Percentiles rank a stretch among this genome's conserved stretches.
phyloP scores from a whole-genome alignment of 495 filamentous ascomycete species.

The Daldinia bambusicola region DNA sequence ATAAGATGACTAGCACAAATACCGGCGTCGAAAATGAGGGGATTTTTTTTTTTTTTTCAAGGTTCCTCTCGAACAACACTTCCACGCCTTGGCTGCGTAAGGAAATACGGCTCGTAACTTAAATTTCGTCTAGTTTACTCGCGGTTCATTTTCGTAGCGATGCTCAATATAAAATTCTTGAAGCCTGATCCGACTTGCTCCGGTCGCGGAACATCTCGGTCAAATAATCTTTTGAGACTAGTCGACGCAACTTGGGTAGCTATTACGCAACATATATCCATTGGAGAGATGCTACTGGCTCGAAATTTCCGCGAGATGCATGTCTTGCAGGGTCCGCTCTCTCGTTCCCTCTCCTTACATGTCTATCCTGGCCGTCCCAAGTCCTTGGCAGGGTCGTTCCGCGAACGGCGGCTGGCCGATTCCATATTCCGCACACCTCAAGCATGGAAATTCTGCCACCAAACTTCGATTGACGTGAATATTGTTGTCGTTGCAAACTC shows the following conservation, averaged over 20 bases:
- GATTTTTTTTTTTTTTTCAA: background rate
- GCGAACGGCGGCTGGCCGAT: slow-evolving; percentile 29
- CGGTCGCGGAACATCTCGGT: slow-evolving; percentile 34
- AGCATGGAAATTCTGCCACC: slow-evolving; percentile 10
- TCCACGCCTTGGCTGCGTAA: background rate
- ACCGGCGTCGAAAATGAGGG: background rate
- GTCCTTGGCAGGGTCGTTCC: slow-evolving; percentile 41
- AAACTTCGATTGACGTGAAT: slow-evolving; percentile 38
- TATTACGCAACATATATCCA: slow-evolving; percentile 43
- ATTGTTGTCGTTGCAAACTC: slow-evolving; percentile 42
- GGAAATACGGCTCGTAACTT: background rate
- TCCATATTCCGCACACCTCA: slow-evolving; percentile 12
- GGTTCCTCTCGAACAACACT: background rate
- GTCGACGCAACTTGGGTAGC: slow-evolving; percentile 14
- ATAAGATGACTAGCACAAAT: background rate
- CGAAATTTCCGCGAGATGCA: slow-evolving; percentile 27
- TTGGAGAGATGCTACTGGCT: slow-evolving; percentile 20
- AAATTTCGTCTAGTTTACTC: background rate
- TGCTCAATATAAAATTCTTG: slow-evolving; percentile 11
- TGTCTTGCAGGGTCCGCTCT: slow-evolving; percentile 40
- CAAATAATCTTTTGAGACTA: slow-evolving; percentile 14
- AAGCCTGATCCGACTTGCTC: slow-evolving; percentile 20
- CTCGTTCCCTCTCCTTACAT: slow-evolving; percentile 5
- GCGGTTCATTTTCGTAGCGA: background rate
- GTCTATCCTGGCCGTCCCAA: background rate